Conservation (phyloP, 768 basidiomycete genomes). For the Suillus discolor region DNA sequence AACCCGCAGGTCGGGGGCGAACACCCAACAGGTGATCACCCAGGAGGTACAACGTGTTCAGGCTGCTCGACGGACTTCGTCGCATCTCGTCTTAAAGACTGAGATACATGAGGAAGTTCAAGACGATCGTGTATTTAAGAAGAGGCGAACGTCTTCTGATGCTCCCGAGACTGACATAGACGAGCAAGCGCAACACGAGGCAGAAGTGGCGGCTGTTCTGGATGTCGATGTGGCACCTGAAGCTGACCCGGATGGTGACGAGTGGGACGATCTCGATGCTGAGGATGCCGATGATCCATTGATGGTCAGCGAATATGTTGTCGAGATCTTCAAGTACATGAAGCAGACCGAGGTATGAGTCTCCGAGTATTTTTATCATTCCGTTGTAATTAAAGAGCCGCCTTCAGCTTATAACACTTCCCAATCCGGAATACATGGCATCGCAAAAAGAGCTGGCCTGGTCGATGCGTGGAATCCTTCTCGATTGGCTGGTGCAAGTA, state of each 20-base stretch:
- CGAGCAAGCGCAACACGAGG: constrained; percentile 29
- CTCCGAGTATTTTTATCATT: neutral
- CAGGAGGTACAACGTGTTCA: constrained; percentile 32
- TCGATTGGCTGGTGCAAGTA: constrained; percentile 94
- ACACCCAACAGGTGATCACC: constrained; percentile 24
- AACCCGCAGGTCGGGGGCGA: constrained; percentile 34
- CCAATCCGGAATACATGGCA: constrained; percentile 84
- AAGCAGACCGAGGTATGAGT: constrained; percentile 72
- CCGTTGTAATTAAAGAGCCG: constrained; percentile 2
- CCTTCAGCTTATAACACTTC: constrained; percentile 70
- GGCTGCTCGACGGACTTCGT: constrained; percentile 33
- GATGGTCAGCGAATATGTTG: constrained; percentile 97
- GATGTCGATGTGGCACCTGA: constrained; percentile 55
- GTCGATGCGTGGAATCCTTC: constrained; percentile 86
- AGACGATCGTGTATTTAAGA: constrained; percentile 65
- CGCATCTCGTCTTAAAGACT: constrained; percentile 33
- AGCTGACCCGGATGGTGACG: constrained; percentile 62
- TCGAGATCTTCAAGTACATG: constrained; percentile 92
- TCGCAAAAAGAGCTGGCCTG: constrained; percentile 82
- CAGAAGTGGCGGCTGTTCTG: constrained; percentile 43
- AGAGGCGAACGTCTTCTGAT: constrained; percentile 73
- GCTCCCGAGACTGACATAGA: constrained; percentile 53
- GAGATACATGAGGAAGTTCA: constrained; percentile 55
- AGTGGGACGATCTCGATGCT: constrained; percentile 91
- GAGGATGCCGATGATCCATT: constrained; percentile 93